Percentiles rank a stretch among this genome's conserved stretches.
These are phyloP conservation scores for Mycena amicta DNA, from an alignment of 768 basidiomycete genomes.

Conservation along the genomic window DNA sequence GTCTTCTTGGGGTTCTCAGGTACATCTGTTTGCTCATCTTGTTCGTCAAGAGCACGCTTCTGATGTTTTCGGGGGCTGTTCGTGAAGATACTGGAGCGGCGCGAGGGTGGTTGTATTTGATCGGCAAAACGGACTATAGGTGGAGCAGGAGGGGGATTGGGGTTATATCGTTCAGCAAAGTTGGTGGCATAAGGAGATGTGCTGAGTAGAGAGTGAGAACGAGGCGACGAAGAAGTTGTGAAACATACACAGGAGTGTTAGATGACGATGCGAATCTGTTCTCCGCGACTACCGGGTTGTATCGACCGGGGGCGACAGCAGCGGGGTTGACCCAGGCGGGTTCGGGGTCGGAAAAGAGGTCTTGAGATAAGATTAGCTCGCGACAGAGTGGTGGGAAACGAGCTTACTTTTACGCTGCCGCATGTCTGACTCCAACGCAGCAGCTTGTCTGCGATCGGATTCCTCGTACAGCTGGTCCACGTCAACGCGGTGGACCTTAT, in stretches of 20 bases:
- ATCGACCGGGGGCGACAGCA: conserved; percentile 26
- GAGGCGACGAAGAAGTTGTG: not conserved
- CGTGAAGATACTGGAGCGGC: conserved; percentile 36
- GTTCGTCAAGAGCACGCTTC: conserved; percentile 46
- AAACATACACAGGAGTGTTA: conserved; percentile 19
- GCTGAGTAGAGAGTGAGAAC: conserved; percentile 1
- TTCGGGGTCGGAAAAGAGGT: conserved; percentile 24
- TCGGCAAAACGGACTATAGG: conserved; percentile 24
- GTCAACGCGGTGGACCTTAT: conserved; percentile 34
- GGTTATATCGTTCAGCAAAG: conserved; percentile 42
- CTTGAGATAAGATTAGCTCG: conserved; percentile 31
- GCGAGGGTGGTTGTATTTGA: conserved; percentile 25
- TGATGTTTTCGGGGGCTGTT: conserved; percentile 32
- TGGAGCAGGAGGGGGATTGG: conserved; percentile 26
- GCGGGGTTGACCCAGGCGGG: conserved; percentile 22
- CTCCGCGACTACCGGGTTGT: conserved; percentile 21
- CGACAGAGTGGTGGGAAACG: conserved; percentile 20
- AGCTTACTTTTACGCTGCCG: conserved; percentile 50
- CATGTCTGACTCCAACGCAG: conserved; percentile 42
- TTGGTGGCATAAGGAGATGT: conserved; percentile 27
- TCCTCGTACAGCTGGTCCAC: conserved; percentile 23
- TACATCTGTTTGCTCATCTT: conserved; percentile 46
- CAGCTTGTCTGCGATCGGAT: conserved; percentile 38
- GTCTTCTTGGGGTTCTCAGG: conserved; percentile 51
- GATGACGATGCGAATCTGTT: conserved; percentile 18